These are phyloP conservation scores for Nakaseomyces kungkrabaensis DNA, from an alignment of 1,139 yeast species.

Conservation along the genomic window DNA sequence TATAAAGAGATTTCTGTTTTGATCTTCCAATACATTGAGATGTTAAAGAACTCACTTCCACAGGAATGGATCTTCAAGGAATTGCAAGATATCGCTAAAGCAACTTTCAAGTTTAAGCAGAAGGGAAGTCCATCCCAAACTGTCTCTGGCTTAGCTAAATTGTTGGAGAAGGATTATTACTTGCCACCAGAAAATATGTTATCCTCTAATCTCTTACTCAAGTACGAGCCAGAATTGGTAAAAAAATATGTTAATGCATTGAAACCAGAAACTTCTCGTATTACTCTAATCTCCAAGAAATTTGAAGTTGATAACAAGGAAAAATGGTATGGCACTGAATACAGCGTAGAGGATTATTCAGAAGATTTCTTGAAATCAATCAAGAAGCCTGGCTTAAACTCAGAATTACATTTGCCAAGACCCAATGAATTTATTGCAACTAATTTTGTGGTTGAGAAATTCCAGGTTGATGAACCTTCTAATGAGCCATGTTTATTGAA, in stretches of 20 bases:
- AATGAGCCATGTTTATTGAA: constrained; percentile 42
- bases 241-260: constrained; percentile 42
- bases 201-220: constrained; percentile 46
- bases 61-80: constrained; percentile 48
- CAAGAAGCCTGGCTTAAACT: constrained; percentile 30
- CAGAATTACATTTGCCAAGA: constrained; percentile 49
- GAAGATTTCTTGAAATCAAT: constrained; percentile 33
- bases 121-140: constrained; percentile 55
- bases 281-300: constrained; percentile 45
- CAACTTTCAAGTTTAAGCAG: constrained; percentile 57
- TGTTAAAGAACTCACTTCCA: constrained; percentile 48
- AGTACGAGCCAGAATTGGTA: constrained; percentile 49
- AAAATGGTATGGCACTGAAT: constrained; percentile 87
- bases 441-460: constrained; percentile 50
- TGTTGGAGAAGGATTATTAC: constrained; percentile 36
- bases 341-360: constrained; percentile 41
- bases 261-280: constrained; percentile 50
- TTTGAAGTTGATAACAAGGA: constrained; percentile 41
- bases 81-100: constrained; percentile 37
- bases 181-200: constrained; percentile 59
- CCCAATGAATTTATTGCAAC: constrained; percentile 75
- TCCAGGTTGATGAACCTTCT: constrained; percentile 32
- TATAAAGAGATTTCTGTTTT: constrained; percentile 51
- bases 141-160: constrained; percentile 41
- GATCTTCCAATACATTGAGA: constrained; percentile 61